Evolutionary conservation across 495 filamentous ascomycete species (phyloP), one percentile per base, ranked within the genome.

Genomic region (Poronia punctata): DNA sequence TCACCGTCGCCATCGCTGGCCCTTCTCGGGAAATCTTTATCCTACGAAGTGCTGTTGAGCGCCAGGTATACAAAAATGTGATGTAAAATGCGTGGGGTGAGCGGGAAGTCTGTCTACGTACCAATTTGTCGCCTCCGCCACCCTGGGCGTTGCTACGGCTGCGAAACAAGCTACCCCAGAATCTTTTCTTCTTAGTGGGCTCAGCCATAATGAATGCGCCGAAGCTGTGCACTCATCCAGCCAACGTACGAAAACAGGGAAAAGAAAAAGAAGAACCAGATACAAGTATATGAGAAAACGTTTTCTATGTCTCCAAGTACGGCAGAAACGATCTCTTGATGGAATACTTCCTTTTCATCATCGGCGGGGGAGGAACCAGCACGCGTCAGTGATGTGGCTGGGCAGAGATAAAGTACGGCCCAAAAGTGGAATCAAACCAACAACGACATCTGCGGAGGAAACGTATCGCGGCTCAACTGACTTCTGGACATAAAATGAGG

Each of bases 81-180:
- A 31, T 26, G 8, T 39, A 39, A 24, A 10, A 11, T 5, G 21
- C 25, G 24, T 11, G 22, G 19, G 18, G 19, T 19, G 15, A 21
- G 12, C 15, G 12, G 19, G 24, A 26, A 18, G 33, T 33, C 16
- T 35, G 23, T n/a, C 39, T 45, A 47, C 54, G 35, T 48, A 67
- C 64, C 48, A 59, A 43, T 36, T 47, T 62, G 25, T 48, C 25
- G 28, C 41, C n/a, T n/a, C n/a, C n/a, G n/a, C n/a, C 40, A 35
- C 56, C 45, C 40, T 52, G 56, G 21, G 62, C 61, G 38, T 45
- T 52, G 46, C 60, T 62, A 36, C 46, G 32, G 24, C 38, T 53
- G 45, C 63, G 65, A 24, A 68, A 53, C 32, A 68, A 46, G 35
- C 59, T 56, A 28, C 56, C 40, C 57, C 56, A 61, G 28, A 64